phyloP scores from a whole-genome alignment of 2,329 filamentous ascomycete species.

The Aspergillus intermedius region DNA sequence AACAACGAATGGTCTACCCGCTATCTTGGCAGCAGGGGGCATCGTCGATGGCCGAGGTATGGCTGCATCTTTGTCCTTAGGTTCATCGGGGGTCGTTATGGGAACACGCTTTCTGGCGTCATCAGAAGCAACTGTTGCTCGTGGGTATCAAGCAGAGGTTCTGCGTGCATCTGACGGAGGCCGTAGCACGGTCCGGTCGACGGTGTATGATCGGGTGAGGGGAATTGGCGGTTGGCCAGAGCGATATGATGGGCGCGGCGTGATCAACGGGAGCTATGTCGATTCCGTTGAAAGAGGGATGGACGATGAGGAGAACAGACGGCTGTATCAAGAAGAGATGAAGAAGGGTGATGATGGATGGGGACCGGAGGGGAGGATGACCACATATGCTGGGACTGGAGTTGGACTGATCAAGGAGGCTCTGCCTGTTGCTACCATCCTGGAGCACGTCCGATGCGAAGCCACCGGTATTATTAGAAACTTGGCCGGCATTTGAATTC shows the following conservation, averaged over 20 bases:
- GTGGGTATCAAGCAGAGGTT: constrained; percentile 46
- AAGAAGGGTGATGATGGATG: constrained; percentile 47
- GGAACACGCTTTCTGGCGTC: constrained; percentile 59
- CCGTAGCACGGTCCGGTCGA: constrained; percentile 43
- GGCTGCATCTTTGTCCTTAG: constrained; percentile 46
- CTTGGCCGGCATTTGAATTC: neutral
- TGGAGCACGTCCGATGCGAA: constrained; percentile 41
- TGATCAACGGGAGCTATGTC: constrained; percentile 50
- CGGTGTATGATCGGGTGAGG: constrained; percentile 49
- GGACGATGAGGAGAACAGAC: constrained; percentile 34
- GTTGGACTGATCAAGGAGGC: constrained; percentile 53
- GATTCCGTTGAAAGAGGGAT: constrained; percentile 36
- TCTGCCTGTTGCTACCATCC: constrained; percentile 47
- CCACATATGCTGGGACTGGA: constrained; percentile 57
- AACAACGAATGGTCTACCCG: constrained; percentile 25
- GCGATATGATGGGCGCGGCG: constrained; percentile 51
- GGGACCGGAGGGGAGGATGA: constrained; percentile 51
- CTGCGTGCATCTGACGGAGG: constrained; percentile 48
- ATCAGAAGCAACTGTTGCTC: constrained; percentile 43
- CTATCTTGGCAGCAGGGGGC: constrained; percentile 49
- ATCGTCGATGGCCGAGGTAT: constrained; percentile 48
- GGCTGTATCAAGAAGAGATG: constrained; percentile 43
- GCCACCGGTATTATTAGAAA: constrained; percentile 19
- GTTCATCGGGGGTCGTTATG: constrained; percentile 51
- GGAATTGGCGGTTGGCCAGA: constrained; percentile 54